Percentiles rank a stretch among this genome's conserved stretches.
These are phyloP conservation scores for Vitellaria paradoxa DNA, from an alignment of 179 eudicot species.

Conservation along the genomic window DNA sequence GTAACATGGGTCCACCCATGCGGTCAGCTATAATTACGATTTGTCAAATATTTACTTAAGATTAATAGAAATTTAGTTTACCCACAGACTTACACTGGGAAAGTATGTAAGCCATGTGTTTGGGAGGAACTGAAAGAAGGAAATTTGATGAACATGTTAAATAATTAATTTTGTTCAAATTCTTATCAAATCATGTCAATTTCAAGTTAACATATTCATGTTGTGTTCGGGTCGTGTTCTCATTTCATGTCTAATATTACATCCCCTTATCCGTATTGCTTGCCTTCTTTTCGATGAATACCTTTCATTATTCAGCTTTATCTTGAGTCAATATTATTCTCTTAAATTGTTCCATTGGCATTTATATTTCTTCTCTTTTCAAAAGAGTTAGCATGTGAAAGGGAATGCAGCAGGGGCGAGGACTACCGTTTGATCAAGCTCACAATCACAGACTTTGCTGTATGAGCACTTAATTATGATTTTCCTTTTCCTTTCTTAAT, in stretches of 20 bases:
- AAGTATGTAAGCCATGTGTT: too few relatives aligned
- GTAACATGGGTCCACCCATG: too few relatives aligned
- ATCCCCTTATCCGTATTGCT: too few relatives aligned
- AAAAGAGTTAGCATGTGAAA: slow-evolving; percentile 79
- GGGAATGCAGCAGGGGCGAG: slow-evolving; percentile 99
- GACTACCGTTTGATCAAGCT: slow-evolving; percentile 95
- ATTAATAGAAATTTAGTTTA: neutral
- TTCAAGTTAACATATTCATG: too few relatives aligned
- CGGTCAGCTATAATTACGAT: neutral
- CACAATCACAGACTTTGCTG: slow-evolving; percentile 71
- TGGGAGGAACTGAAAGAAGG: too few relatives aligned
- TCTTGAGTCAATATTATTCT: neutral
- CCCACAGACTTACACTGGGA: too few relatives aligned
- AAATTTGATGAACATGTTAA: too few relatives aligned
- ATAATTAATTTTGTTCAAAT: too few relatives aligned
- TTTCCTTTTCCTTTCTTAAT: neutral
- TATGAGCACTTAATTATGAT: slow-evolving; percentile 21
- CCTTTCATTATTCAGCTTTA: neutral
- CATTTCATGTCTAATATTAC: too few relatives aligned
- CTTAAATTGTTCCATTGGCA: neutral
- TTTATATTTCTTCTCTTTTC: slow-evolving; percentile 1
- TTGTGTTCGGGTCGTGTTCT: too few relatives aligned
- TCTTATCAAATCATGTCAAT: too few relatives aligned
- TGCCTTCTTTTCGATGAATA: neutral
- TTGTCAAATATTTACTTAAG: neutral